These are phyloP conservation scores for Chaetoceros tenuissimus DNA, from an alignment of 108 stramenopile species.

Conservation along the genomic window DNA sequence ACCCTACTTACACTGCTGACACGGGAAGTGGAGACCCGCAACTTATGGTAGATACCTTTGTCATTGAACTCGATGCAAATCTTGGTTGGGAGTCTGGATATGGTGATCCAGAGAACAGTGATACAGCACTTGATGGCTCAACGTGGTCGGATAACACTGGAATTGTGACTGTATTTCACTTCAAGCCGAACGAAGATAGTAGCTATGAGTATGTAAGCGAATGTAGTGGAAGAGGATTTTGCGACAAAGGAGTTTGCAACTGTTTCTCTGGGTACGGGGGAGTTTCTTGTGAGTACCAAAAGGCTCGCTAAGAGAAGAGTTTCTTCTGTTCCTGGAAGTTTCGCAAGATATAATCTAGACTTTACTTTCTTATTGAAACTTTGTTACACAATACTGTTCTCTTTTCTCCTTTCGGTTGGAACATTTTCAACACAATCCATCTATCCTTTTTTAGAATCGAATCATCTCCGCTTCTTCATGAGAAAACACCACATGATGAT, in stretches of 20 bases:
- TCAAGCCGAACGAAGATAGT: conserved; percentile 38
- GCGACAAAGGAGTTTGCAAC: conserved; percentile 38
- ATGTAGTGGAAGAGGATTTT: conserved; percentile 55
- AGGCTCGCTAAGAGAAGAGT: too few relatives aligned
- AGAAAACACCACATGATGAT: too few relatives aligned
- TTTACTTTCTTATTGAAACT: too few relatives aligned
- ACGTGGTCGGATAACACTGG: conserved; percentile 33
- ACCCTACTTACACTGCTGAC: conserved; percentile 28
- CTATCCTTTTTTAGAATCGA: too few relatives aligned
- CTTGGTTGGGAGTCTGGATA: conserved; percentile 46
- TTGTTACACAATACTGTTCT: too few relatives aligned
- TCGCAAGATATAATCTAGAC: too few relatives aligned
- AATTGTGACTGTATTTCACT: conserved; percentile 49
- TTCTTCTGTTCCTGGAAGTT: too few relatives aligned
- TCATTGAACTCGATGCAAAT: conserved; percentile 45
- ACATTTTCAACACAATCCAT: too few relatives aligned
- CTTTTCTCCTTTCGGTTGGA: too few relatives aligned
- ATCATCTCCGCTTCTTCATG: too few relatives aligned
- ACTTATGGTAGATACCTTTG: conserved; percentile 34
- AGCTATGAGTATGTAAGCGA: conserved; percentile 40
- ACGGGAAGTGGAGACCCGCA: conserved; percentile 12
- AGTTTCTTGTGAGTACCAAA: not conserved
- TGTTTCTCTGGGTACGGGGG: conserved; percentile 63
- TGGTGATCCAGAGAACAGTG: conserved; percentile 32
- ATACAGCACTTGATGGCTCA: conserved; percentile 10